Percentiles rank a stretch among this genome's conserved stretches.
These are phyloP conservation scores for Passalora sequoiae DNA, from an alignment of 2,329 filamentous ascomycete species.

Conservation along the genomic window DNA sequence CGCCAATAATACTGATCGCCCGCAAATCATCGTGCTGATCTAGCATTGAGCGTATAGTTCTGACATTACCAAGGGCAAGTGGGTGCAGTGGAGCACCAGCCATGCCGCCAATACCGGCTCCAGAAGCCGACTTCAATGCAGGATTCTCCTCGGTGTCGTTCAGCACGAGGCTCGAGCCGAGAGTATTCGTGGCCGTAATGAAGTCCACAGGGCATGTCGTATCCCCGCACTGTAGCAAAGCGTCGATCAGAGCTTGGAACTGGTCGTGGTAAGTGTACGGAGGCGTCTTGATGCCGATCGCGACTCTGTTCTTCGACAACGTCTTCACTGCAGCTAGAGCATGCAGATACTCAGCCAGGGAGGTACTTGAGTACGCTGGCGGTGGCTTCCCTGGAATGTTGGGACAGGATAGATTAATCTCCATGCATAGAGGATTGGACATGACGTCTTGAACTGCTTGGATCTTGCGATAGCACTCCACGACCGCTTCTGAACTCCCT, in stretches of 20 bases:
- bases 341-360: constrained; percentile 53
- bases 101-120: constrained; percentile 62
- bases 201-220: constrained; percentile 54
- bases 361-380: constrained; percentile 58
- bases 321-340: constrained; percentile 34
- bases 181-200: constrained; percentile 68
- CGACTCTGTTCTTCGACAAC: constrained; percentile 34
- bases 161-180: constrained; percentile 63
- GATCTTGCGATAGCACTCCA: constrained; percentile 52
- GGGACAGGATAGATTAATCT: constrained; percentile 73
- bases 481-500: constrained; percentile 55
- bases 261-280: constrained; percentile 68
- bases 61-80: constrained; percentile 69
- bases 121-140: constrained; percentile 47
- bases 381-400: constrained; percentile 66
- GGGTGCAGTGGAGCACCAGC: constrained; percentile 68
- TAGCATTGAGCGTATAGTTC: constrained; percentile 58
- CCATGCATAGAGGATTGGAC: constrained; percentile 57
- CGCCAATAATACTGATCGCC: constrained; percentile 61
- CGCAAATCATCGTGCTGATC: constrained; percentile 46
- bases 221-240: constrained; percentile 40
- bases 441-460: constrained; percentile 31
- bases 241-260: constrained; percentile 53
- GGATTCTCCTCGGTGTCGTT: constrained; percentile 25
- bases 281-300: constrained; percentile 66